A percentile compares a stretch with the other conserved stretches of the same genome.
These are phyloP conservation scores for Trichoderma atroviride DNA, from an alignment of 2,329 filamentous ascomycete genomes.

Conservation along the genomic window DNA sequence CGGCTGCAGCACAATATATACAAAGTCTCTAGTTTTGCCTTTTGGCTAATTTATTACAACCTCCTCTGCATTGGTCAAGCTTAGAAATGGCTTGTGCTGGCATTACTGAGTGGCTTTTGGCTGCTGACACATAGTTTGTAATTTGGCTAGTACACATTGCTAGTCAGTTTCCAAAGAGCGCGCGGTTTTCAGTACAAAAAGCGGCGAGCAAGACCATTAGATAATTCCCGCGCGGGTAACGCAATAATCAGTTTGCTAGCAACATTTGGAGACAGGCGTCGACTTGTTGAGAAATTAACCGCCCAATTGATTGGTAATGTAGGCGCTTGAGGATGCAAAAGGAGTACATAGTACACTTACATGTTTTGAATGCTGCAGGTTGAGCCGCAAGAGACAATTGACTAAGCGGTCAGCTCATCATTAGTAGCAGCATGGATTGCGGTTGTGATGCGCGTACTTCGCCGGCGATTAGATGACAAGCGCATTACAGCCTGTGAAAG, in stretches of 20 bases:
- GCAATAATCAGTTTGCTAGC: background rate
- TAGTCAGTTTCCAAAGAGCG: background rate
- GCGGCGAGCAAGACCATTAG: background rate
- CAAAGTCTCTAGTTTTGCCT: background rate
- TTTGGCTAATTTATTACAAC: background rate
- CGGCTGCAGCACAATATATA: background rate
- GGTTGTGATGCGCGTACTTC: background rate
- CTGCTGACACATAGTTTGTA: background rate
- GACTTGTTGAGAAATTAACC: background rate
- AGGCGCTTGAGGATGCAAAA: background rate
- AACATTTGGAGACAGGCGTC: background rate
- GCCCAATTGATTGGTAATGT: background rate
- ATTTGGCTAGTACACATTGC: background rate
- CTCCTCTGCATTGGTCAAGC: background rate
- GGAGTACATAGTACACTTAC: background rate
- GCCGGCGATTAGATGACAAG: background rate
- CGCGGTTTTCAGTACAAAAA: background rate
- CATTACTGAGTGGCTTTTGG: background rate
- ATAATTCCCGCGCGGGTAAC: background rate
- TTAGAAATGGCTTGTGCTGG: background rate
- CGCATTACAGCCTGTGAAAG: background rate
- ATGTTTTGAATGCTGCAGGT: background rate
- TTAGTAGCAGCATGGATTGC: background rate
- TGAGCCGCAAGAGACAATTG: background rate
- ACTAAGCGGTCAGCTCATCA: background rate